phyloP scores from a whole-genome alignment of 305 asterid genomes.

The Fraxinus albicans region DNA sequence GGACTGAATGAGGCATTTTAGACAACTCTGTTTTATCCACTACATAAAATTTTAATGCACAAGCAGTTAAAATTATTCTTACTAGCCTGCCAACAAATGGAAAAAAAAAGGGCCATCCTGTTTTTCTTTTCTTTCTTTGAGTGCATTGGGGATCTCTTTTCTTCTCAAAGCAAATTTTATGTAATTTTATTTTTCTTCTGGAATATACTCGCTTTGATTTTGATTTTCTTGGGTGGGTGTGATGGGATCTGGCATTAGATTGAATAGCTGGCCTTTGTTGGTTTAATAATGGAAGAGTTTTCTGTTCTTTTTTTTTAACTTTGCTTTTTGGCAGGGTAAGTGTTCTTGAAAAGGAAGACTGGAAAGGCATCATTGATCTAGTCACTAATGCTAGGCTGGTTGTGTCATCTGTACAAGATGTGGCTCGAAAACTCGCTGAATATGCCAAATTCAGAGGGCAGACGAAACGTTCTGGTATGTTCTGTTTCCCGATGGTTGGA shows the following conservation, averaged over 20 bases:
- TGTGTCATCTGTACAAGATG: constrained; percentile 83
- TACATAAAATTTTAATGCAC: neutral
- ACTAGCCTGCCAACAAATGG: neutral
- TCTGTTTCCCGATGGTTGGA: constrained; percentile 2
- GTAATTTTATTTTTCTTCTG: neutral
- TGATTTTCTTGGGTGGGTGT: neutral
- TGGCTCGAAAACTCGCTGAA: constrained; percentile 74
- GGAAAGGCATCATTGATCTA: constrained; percentile 68
- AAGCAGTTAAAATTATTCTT: neutral
- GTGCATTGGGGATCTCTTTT: neutral
- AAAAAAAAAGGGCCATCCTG: neutral
- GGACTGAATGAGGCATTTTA: neutral
- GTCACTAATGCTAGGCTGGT: constrained; percentile 88
- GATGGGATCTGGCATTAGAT: neutral
- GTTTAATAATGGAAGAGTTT: neutral
- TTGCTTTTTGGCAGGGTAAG: constrained; percentile 55
- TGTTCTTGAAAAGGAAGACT: constrained; percentile 72
- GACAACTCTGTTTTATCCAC: neutral
- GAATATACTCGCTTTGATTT: neutral
- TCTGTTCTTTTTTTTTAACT: constrained; percentile 13
- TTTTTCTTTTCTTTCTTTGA: neutral
- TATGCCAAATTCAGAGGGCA: constrained; percentile 70
- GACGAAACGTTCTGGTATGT: constrained; percentile 46
- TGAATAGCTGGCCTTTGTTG: neutral
- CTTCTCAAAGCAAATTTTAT: neutral